A percentile compares a stretch with the other conserved stretches of the same genome.
phyloP scores from a whole-genome alignment of 352 stramenopile genomes.

The Phytophthora sojae region DNA sequence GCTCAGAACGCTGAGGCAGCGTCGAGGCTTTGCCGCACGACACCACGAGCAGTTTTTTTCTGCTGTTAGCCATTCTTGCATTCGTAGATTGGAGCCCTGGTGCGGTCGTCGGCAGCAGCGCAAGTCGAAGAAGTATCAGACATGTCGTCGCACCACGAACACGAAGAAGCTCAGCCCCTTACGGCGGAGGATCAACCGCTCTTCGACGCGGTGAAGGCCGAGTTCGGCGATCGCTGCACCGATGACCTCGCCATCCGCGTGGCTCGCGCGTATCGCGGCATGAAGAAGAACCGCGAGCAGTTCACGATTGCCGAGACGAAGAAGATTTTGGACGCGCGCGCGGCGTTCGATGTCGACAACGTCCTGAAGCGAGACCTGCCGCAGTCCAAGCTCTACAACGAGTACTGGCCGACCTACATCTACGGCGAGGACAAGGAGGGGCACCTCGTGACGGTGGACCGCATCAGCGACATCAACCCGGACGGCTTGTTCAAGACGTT shows the following conservation, averaged over 20 bases:
- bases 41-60: slow-evolving; percentile 17
- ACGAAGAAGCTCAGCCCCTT: slow-evolving; percentile 57
- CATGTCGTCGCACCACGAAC: slow-evolving; percentile 45
- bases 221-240: slow-evolving; percentile 61
- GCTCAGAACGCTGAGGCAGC: slow-evolving; percentile 30
- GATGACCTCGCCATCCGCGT: slow-evolving; percentile 74
- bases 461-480: slow-evolving; percentile 68
- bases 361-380: slow-evolving; percentile 63
- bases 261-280: slow-evolving; percentile 60
- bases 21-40: slow-evolving; percentile 31
- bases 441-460: slow-evolving; percentile 76
- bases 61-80: slow-evolving; percentile 19
- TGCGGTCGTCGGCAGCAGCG: background rate
- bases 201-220: slow-evolving; percentile 62
- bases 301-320: slow-evolving; percentile 70
- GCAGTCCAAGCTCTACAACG: slow-evolving; percentile 64
- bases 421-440: slow-evolving; percentile 81
- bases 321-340: slow-evolving; percentile 70
- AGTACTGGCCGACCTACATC: slow-evolving; percentile 69
- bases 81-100: slow-evolving; percentile 18
- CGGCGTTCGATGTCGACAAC: slow-evolving; percentile 49
- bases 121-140: background rate
- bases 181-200: slow-evolving; percentile 59
- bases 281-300: slow-evolving; percentile 78
- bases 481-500: slow-evolving; percentile 74